Conservation (phyloP, 2,329 filamentous ascomycete genomes). For the Fusarium secorum region DNA sequence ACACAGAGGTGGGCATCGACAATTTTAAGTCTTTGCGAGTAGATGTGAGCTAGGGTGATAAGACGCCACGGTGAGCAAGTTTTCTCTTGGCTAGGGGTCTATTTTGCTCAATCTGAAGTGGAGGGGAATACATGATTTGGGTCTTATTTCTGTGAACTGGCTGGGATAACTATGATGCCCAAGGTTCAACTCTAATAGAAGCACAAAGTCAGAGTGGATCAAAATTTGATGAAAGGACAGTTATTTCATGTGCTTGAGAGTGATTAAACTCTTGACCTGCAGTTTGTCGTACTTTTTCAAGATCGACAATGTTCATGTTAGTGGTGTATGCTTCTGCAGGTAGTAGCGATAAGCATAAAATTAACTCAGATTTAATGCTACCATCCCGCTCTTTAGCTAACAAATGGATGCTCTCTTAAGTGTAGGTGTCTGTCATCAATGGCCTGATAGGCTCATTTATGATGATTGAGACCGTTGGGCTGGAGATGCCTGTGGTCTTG, state of each 20-base stretch:
- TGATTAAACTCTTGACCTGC: not conserved
- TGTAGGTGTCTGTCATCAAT: not conserved
- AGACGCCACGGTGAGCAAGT: not conserved
- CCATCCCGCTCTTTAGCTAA: not conserved
- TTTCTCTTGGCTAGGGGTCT: not conserved
- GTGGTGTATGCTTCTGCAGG: not conserved
- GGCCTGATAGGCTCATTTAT: not conserved
- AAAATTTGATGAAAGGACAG: not conserved
- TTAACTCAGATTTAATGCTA: not conserved
- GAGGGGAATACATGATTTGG: not conserved
- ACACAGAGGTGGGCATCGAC: not conserved
- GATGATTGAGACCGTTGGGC: not conserved
- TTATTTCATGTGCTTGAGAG: too few relatives aligned
- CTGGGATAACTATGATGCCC: not conserved
- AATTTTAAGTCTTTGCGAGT: not conserved
- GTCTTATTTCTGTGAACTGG: not conserved
- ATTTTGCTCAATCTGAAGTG: not conserved
- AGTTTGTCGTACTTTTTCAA: not conserved
- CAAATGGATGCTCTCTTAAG: not conserved
- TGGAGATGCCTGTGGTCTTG: not conserved
- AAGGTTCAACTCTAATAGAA: not conserved
- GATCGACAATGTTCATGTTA: not conserved
- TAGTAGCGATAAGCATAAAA: constrained; percentile 1
- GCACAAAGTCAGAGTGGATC: too few relatives aligned
- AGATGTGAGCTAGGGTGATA: not conserved